Evolutionary conservation across 768 basidiomycete genomes (phyloP), one percentile per base, ranked within the genome.

Genomic region (Phaffia tasmanica): DNA sequence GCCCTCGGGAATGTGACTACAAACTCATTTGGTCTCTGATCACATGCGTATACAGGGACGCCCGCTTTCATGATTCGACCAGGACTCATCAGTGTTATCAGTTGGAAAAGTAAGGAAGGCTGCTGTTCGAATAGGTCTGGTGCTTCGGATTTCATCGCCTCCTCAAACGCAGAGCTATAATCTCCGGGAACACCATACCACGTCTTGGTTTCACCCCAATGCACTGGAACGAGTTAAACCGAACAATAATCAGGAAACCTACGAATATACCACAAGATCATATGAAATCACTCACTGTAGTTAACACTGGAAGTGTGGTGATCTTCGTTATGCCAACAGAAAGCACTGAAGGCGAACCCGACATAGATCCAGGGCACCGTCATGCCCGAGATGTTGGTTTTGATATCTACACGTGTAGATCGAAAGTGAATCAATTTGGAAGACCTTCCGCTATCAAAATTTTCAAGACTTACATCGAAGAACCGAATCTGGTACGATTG

Each of bases 251-350:
- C 35, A n/a, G n/a, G 23, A 14, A 23, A 57, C 6, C 30, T 25
- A 30, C 3, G 42, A 19, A 14, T 30, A 49, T 9, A 23, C 0
- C 47, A 18, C 60, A 25, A 5, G 23, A 32, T 4, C 48, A 19
- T 3, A 16, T 35, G 29, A 46, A 42, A 48, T 6, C 19, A 62
- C 89, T 74, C 77, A 91, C 89, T 89, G 78, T 84, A 93, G 76
- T 93, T 91, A 74, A 97, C 84, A 76, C 89, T 92, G 76, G 92
- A 95, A 15, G 94, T 97, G 76, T 95, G 94, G 78, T 98, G 94
- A 78, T 98, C 94, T 86, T 95, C 93, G 73, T 99, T 99, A 78
- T 99, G 95, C 95, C 95, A 99, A 75, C 94, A 98, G 77, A 99
- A 99, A 2, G 95, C 94, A 18, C 93, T 94, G 76, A 99, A 99